Base-by-base conservation (phyloP, 768 basidiomycete species). In the Phylloporus rhodoxanthus region DNA sequence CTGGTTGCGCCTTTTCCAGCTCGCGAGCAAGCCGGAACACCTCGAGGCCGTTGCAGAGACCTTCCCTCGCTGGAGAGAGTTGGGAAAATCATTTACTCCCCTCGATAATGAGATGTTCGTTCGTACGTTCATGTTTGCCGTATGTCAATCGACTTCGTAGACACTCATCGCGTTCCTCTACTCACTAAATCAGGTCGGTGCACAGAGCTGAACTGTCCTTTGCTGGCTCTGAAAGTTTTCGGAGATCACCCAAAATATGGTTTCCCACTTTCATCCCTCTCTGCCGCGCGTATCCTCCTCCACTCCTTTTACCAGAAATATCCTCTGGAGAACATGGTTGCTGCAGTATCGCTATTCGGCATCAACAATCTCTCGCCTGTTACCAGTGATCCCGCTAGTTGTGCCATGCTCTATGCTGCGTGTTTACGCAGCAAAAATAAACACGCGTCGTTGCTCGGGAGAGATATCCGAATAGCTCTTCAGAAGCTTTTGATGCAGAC, bases 221-320 rank as follows among this genome's bases (percentile, higher is more conserved):
- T 67, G 21, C 72, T 85, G 33, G 82, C 83, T 3, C 68, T 87
- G 11, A 67, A 75, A 29, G 76, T 84, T 19, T 82, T 84, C 58
- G 76, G 78, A 19, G 68, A 86, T 59, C 82, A 75, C 49, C 70
- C 80, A 13, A 81, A 80, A 59, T 84, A 85, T 62, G 75, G 77
- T 43, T 55, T 86, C 15, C 62, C 69, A 19, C 70, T 86, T 13
- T 48, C 57, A 8, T 75, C 78, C 3, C 66, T 78, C 9, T 54
- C 68, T 0, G 79, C 75, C 2, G 84, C 75, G 1, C 82, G 76
- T 4, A 74, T 72, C 36, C 75, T 87, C 39, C 61, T 85, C 1
- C 78, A 85, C 50, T 72, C 80, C 1, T 68, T 85, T 3, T 76
- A 79, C 58, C 51, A 64, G 42, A 57, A 70, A 15, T 62, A 75